Base-by-base conservation (phyloP, 805 yeast species). In the Wilhelminamyces savonicus region DNA sequence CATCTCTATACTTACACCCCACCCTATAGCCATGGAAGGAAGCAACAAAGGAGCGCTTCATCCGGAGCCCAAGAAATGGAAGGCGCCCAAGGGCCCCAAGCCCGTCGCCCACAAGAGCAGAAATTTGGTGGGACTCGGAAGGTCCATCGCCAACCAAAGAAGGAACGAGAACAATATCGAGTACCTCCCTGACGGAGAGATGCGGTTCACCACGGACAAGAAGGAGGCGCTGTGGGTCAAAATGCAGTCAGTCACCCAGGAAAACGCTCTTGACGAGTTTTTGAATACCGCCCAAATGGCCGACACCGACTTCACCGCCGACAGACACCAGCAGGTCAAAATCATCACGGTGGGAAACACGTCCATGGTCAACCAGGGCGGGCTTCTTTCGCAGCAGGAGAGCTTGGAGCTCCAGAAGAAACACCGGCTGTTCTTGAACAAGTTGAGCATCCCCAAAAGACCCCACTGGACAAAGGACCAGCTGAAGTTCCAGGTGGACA, bases 251-350 rank as follows among this genome's bases (percentile, higher is more conserved):
- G 94, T 92, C 11, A 92, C 97, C 0, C 97, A 92, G 48, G 97
- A 92, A 54, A 76, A 82, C 43, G 81, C 97, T 1, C 60, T 92
- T 34, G 97, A 92, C 59, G 99, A 92, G 59, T 88, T 92, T 56
- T 71, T 92, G 48, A 82, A 79, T 49, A 90, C 97, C 6, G 99
- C 98, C 1, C 95, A 86, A 55, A 71, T 92, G 35, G 96, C 97
- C 2, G 95, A 87, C 51, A 87, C 90, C 13, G 97, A 92, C 61
- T 92, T 92, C 61, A 78, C 95, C 7, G 96, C 97, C 3, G 97
- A 90, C 43, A 78, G 81, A 49, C 71, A 78, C 34, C 77, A 81
- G 26, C 84, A 81, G 42, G 88, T 92, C 36, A 82, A 81, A 46
- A 85, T 92, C 45, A 79, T 92, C 43, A 76, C 80, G 50, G 78